Percentiles rank a stretch among this genome's conserved stretches.
These are phyloP conservation scores for Trametes punicea DNA, from an alignment of 768 basidiomycete genomes.

Conservation along the genomic window DNA sequence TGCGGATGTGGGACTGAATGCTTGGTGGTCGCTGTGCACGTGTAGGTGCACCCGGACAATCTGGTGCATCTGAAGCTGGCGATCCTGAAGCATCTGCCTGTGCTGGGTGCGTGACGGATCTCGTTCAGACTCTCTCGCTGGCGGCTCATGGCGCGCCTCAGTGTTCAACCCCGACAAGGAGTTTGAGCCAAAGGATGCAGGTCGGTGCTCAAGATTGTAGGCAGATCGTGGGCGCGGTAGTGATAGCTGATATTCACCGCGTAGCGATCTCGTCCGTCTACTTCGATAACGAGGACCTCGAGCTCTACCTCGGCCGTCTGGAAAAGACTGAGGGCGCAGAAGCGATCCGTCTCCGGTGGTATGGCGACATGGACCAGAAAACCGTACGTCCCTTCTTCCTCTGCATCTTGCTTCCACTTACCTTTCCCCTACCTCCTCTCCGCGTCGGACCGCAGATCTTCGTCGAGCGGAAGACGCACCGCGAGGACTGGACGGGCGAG, in stretches of 20 bases:
- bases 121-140: too few species aligned
- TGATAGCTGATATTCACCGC: too few species aligned
- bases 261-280: constrained; percentile 94
- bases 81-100: constrained; percentile 88
- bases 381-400: constrained; percentile 50
- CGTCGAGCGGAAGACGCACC: constrained; percentile 87
- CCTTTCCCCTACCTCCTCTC: not conserved
- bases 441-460: constrained; percentile 62
- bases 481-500: constrained; percentile 99
- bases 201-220: constrained; percentile 32
- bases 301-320: constrained; percentile 91
- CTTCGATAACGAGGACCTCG: constrained; percentile 93
- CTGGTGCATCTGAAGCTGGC: constrained; percentile 53
- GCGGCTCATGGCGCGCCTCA: too few species aligned
- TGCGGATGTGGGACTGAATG: not conserved
- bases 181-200: constrained; percentile 70
- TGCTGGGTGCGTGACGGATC: constrained; percentile 61
- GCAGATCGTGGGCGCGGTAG: too few species aligned
- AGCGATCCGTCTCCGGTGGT: constrained; percentile 95
- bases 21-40: constrained; percentile 52
- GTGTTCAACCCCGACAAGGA: constrained; percentile 20
- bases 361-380: constrained; percentile 81
- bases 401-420: not conserved
- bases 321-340: constrained; percentile 99
- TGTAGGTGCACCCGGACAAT: constrained; percentile 33